A percentile compares a stretch with the other conserved stretches of the same genome.
These are phyloP conservation scores for Skeletonema costatum DNA, from an alignment of 108 stramenopile genomes.

Conservation along the genomic window DNA sequence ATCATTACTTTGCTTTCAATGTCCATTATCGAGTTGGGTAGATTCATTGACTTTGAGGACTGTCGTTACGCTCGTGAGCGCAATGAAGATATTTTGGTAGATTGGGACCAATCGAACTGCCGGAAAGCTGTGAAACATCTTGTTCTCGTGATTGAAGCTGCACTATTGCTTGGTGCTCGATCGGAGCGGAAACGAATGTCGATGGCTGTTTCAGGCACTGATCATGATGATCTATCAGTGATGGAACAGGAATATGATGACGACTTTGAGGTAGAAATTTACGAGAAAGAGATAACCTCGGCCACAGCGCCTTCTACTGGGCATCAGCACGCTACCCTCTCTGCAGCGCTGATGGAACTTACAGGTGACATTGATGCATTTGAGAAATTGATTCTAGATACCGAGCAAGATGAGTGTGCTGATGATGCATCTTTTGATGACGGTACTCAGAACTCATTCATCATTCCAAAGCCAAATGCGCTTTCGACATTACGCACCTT, in stretches of 20 bases:
- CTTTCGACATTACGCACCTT: slow-evolving; percentile 75
- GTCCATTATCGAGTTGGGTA: slow-evolving; percentile 65
- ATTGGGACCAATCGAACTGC: slow-evolving; percentile 71
- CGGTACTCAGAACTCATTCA: slow-evolving; percentile 8
- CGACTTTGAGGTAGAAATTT: slow-evolving; percentile 50
- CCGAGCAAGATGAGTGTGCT: slow-evolving; percentile 23
- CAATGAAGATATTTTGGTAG: slow-evolving; percentile 48
- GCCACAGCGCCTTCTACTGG: neutral
- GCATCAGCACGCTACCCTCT: slow-evolving; percentile 47
- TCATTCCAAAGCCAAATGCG: slow-evolving; percentile 61
- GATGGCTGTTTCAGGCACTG: neutral
- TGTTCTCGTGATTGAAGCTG: slow-evolving; percentile 79
- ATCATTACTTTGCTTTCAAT: slow-evolving; percentile 56
- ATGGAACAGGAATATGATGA: slow-evolving; percentile 41
- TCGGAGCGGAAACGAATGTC: slow-evolving; percentile 35
- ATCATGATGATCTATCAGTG: slow-evolving; percentile 25
- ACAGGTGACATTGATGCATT: slow-evolving; percentile 80
- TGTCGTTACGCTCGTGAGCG: slow-evolving; percentile 42
- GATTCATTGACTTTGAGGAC: slow-evolving; percentile 65
- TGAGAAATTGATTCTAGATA: slow-evolving; percentile 40
- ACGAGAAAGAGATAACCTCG: slow-evolving; percentile 18
- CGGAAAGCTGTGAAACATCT: slow-evolving; percentile 64
- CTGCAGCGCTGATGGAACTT: slow-evolving; percentile 77
- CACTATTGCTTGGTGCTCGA: slow-evolving; percentile 67
- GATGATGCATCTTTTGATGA: slow-evolving; percentile 34